These are phyloP conservation scores for Myxozyma neotropica DNA, from an alignment of 805 yeast species.

Conservation along the genomic window DNA sequence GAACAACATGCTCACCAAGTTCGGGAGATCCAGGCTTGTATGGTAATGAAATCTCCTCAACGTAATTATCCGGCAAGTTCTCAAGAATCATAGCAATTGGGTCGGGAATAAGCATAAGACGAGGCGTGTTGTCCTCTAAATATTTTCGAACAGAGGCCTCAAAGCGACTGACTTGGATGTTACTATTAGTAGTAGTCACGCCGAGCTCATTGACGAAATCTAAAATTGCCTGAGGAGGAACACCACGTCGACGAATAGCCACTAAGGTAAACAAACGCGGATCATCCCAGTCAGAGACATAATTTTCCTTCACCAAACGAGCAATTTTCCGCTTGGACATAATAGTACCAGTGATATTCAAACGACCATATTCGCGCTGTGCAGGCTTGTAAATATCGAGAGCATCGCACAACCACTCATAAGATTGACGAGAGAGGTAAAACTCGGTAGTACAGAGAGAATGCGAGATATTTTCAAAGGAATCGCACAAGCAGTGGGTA, in stretches of 20 bases:
- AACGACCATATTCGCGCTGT: conserved; percentile 97
- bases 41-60: conserved; percentile 74
- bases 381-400: conserved; percentile 96
- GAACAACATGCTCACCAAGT: conserved; percentile 74
- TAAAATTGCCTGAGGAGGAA: conserved; percentile 97
- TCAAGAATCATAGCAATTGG: conserved; percentile 84
- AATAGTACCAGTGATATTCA: conserved; percentile 91
- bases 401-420: conserved; percentile 98
- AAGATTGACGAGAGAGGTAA: conserved; percentile 85
- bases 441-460: conserved; percentile 97
- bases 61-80: conserved; percentile 74
- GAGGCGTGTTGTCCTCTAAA: conserved; percentile 88
- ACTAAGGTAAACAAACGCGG: conserved; percentile 95
- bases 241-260: conserved; percentile 94
- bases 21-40: conserved; percentile 83
- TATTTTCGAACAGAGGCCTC: conserved; percentile 86
- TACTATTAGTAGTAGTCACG: conserved; percentile 90
- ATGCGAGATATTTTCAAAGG: conserved; percentile 93
- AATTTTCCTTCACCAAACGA: conserved; percentile 75
- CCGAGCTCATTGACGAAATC: conserved; percentile 93
- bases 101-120: conserved; percentile 88
- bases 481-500: conserved; percentile 98
- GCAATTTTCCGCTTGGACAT: conserved; percentile 96
- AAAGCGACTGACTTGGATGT: conserved; percentile 86
- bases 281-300: conserved; percentile 97